Evolutionary conservation across 768 basidiomycete species (phyloP).

Genomic region (Panaeolus papilionaceus): DNA sequence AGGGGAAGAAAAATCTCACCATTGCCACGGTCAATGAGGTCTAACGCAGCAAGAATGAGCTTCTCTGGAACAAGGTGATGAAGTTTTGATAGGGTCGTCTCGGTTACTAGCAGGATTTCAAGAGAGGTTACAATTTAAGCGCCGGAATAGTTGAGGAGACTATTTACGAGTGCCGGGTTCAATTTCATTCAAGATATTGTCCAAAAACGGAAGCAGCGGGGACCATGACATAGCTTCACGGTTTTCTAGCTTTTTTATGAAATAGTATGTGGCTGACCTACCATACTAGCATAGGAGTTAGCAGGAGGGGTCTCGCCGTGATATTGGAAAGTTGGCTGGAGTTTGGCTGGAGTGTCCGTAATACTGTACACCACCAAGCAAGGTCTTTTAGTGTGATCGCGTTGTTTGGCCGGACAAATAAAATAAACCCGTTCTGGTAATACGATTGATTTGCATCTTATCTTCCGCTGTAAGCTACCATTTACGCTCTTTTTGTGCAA

Average conservation of each 20-base stretch:
- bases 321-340: not conserved
- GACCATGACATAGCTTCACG: constrained; percentile 5
- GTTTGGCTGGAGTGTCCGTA: not conserved
- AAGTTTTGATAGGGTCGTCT: constrained; percentile 62
- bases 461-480: not conserved
- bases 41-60: constrained; percentile 71
- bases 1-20: constrained; percentile 45
- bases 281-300: not conserved
- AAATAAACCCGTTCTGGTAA: constrained; percentile 1
- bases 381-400: not conserved
- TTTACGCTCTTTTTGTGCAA: not conserved
- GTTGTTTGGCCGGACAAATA: constrained; percentile 16
- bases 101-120: constrained; percentile 34
- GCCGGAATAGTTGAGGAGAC: not conserved
- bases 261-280: not conserved
- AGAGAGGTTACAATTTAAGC: not conserved
- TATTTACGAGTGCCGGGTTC: constrained; percentile 23
- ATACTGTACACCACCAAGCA: not conserved
- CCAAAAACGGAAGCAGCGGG: constrained; percentile 21
- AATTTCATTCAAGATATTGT: constrained; percentile 25
- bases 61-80: constrained; percentile 65
- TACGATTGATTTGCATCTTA: constrained; percentile 2
- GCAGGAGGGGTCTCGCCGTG: too few relatives aligned
- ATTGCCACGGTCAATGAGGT: constrained; percentile 74
- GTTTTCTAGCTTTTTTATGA: not conserved